Conservation (phyloP, 495 filamentous ascomycete genomes). For the Arthonia radiata region DNA sequence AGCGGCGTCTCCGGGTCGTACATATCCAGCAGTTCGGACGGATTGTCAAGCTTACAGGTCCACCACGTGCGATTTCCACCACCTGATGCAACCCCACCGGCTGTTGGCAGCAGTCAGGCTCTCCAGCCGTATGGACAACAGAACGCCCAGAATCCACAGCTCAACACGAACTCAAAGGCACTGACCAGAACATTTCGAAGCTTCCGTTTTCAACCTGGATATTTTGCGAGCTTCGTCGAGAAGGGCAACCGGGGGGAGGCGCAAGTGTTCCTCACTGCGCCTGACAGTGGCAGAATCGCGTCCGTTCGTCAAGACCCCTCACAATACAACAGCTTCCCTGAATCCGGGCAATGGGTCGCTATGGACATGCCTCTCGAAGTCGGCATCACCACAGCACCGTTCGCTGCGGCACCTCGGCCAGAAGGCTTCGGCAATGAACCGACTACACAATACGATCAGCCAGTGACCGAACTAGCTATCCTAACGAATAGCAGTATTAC, state of each 20-base stretch:
- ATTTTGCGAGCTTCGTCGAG: constrained; percentile 60
- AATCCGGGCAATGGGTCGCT: constrained; percentile 51
- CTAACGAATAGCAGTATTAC: constrained; percentile 78
- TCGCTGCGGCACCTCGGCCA: constrained; percentile 40
- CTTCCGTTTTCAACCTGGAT: constrained; percentile 58
- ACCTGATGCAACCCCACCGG: constrained; percentile 8
- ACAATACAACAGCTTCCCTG: constrained; percentile 20
- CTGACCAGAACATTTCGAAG: constrained; percentile 7
- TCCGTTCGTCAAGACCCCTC: constrained; percentile 22
- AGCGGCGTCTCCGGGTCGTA: constrained; percentile 63
- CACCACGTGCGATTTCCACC: constrained; percentile 89
- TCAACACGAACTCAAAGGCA: constrained; percentile 13
- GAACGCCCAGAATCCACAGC: constrained; percentile 6
- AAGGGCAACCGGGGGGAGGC: constrained; percentile 23
- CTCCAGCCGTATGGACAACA: constrained; percentile 9
- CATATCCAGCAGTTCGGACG: constrained; percentile 29
- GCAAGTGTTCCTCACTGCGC: constrained; percentile 60
- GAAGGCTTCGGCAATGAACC: constrained; percentile 84
- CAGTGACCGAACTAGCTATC: constrained; percentile 60
- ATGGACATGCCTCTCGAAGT: constrained; percentile 51
- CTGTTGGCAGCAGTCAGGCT: constrained; percentile 3
- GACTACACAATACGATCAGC: constrained; percentile 73
- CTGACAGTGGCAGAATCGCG: constrained; percentile 61
- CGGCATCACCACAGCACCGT: constrained; percentile 44
- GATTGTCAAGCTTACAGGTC: constrained; percentile 84